Conservation (phyloP, 2,329 filamentous ascomycete genomes). For the Pseudogymnoascus sp. region DNA sequence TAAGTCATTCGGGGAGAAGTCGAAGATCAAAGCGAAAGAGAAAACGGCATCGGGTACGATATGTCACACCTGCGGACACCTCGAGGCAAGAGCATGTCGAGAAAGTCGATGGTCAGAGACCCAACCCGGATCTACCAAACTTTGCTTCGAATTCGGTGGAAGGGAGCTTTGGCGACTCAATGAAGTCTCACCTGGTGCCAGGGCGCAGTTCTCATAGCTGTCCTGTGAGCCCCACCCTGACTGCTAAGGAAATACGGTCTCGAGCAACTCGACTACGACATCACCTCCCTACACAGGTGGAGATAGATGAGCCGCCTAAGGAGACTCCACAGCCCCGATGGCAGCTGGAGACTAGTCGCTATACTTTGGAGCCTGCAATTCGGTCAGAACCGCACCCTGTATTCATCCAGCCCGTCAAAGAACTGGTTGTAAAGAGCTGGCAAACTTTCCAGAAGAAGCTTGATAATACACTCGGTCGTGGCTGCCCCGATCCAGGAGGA, state of each 20-base stretch:
- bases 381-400: slow-evolving; percentile 23
- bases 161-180: not conserved
- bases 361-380: slow-evolving; percentile 19
- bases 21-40: not conserved
- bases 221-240: not conserved
- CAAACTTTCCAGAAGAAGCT: slow-evolving; percentile 19
- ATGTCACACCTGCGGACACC: not conserved
- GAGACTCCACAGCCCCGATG: slow-evolving; percentile 6
- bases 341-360: not conserved
- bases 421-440: slow-evolving; percentile 25
- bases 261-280: not conserved
- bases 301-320: slow-evolving; percentile 10
- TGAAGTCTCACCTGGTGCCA: not conserved
- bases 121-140: not conserved
- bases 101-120: not conserved
- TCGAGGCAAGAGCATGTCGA: not conserved
- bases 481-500: not conserved
- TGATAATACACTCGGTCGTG: slow-evolving; percentile 19
- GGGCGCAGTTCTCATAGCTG: not conserved
- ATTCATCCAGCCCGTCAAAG: slow-evolving; percentile 24
- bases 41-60: not conserved
- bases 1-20: not conserved
- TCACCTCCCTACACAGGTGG: slow-evolving; percentile 10
- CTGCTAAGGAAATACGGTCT: not conserved
- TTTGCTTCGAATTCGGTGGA: not conserved